Conservation (phyloP, 1,284 basidiomycete genomes). For the Cutaneotrichosporon sp. region DNA sequence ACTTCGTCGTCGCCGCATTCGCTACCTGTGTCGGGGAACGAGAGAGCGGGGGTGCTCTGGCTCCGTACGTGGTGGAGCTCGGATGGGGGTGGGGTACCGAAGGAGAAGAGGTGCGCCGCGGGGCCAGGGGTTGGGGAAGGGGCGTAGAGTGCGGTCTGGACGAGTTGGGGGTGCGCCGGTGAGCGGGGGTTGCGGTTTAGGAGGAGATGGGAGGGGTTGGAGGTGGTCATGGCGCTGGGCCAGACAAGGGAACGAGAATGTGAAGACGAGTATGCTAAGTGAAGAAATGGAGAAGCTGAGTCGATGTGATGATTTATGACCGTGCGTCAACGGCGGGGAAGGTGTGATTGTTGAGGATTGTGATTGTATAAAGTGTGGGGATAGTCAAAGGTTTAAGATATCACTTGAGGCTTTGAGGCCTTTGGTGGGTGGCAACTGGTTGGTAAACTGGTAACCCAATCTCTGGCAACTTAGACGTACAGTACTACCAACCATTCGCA, state of each 20-base stretch:
- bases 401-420: too few species aligned
- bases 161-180: slow-evolving; percentile 47
- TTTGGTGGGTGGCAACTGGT: too few species aligned
- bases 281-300: background rate
- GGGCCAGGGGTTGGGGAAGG: slow-evolving; percentile 17
- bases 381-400: too few species aligned
- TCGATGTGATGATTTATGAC: background rate
- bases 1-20: slow-evolving; percentile 30
- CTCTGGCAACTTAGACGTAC: too few species aligned
- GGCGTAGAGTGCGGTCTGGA: slow-evolving; percentile 33
- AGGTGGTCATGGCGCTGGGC: background rate
- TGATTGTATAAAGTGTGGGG: too few species aligned
- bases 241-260: background rate
- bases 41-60: slow-evolving; percentile 16
- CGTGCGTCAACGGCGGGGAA: background rate
- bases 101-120: slow-evolving; percentile 21
- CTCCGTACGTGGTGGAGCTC: slow-evolving; percentile 15
- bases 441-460: too few species aligned
- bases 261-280: background rate
- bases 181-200: slow-evolving; percentile 48
- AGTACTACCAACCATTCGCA: too few species aligned
- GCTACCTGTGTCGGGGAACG: background rate
- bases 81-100: background rate
- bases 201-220: slow-evolving; percentile 50
- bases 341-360: too few species aligned